Conservation (phyloP, 805 yeast genomes). For the Ogataea henricii region DNA sequence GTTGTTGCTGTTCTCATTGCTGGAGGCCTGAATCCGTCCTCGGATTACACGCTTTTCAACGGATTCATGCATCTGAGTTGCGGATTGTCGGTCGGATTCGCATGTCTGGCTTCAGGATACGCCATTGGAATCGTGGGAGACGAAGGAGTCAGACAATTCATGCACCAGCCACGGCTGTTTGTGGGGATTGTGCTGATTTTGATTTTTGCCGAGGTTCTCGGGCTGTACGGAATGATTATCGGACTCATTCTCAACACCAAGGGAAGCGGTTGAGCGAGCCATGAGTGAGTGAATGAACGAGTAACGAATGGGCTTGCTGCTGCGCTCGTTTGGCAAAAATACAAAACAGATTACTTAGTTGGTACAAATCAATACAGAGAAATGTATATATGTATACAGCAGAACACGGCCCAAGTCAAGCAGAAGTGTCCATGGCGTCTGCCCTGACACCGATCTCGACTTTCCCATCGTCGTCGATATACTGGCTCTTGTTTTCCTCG, state of each 20-base stretch:
- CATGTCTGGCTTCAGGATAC: conserved; percentile 95
- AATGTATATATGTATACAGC: conserved; percentile 1
- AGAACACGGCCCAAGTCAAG: conserved; percentile 6
- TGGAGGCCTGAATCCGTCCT: conserved; percentile 78
- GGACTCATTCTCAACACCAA: conserved; percentile 91
- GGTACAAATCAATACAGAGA: conserved; percentile 5
- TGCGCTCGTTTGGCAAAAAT: no score
- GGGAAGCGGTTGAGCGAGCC: conserved; percentile 61
- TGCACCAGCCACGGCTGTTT: conserved; percentile 96
- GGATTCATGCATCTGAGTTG: conserved; percentile 99
- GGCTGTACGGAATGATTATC: conserved; percentile 93
- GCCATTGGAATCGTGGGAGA: conserved; percentile 99
- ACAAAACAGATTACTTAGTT: neutral
- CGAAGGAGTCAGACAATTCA: conserved; percentile 97
- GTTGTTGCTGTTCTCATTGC: conserved; percentile 97
- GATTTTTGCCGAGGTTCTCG: conserved; percentile 97
- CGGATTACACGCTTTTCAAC: conserved; percentile 81
- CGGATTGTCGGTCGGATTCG: conserved; percentile 94
- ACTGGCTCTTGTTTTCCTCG: conserved; percentile 50
- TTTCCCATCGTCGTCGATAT: conserved; percentile 77
- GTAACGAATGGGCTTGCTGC: no score
- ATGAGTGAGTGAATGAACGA: no score
- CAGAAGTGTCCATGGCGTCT: conserved; percentile 40
- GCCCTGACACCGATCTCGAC: conserved; percentile 52
- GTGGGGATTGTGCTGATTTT: conserved; percentile 97